Conservation (phyloP, 2,329 filamentous ascomycete genomes). For the Hypoxylon sp. region DNA sequence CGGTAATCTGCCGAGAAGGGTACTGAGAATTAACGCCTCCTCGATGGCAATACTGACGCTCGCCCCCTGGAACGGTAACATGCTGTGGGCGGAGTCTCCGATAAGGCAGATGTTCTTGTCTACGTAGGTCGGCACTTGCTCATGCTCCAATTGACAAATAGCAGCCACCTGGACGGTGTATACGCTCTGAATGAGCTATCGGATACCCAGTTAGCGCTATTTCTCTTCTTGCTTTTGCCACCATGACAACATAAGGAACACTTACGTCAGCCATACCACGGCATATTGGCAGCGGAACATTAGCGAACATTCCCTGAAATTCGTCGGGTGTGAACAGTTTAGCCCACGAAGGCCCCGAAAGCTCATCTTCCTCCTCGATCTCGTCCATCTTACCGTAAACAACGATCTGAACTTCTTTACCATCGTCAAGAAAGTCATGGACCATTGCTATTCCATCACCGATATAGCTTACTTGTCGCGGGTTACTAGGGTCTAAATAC, state of each 20-base stretch:
- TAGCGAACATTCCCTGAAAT: conserved; percentile 51
- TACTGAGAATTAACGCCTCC: conserved; percentile 50
- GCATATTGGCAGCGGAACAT: conserved; percentile 44
- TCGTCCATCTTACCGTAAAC: conserved; percentile 41
- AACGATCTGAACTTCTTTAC: conserved; percentile 51
- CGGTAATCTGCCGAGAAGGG: conserved; percentile 47
- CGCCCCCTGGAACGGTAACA: conserved; percentile 45
- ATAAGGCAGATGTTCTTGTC: conserved; percentile 47
- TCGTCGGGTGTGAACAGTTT: conserved; percentile 53
- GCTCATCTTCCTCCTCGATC: conserved; percentile 21
- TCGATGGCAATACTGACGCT: conserved; percentile 46
- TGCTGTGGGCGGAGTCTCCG: conserved; percentile 50
- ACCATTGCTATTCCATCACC: conserved; percentile 50
- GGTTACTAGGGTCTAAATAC: conserved; percentile 47
- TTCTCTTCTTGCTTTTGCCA: not conserved
- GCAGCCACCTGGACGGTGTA: conserved; percentile 54
- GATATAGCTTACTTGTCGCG: conserved; percentile 50
- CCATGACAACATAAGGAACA: not conserved
- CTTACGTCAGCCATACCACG: conserved; percentile 52
- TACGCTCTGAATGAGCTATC: conserved; percentile 51
- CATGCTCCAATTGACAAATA: conserved; percentile 49
- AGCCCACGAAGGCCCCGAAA: conserved; percentile 45
- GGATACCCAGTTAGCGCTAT: conserved; percentile 2
- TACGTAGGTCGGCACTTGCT: conserved; percentile 46
- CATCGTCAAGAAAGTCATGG: conserved; percentile 47